Conservation (phyloP, 2,329 filamentous ascomycete species). For the Cladosporium sp. region DNA sequence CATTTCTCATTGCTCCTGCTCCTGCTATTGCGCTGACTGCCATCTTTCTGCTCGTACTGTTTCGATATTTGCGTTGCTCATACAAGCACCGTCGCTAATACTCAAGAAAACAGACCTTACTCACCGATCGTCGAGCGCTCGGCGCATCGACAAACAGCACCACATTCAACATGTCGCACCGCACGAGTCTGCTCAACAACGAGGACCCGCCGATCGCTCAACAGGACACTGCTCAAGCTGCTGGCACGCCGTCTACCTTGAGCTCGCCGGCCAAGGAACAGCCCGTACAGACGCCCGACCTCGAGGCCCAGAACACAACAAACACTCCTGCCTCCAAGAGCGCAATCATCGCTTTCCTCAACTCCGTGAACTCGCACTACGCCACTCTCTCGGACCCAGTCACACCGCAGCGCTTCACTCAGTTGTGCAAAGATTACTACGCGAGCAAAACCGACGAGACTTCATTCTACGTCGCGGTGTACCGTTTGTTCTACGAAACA, state of each 20-base stretch:
- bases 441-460: conserved; percentile 17
- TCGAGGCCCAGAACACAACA: neutral
- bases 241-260: neutral
- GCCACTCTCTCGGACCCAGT: neutral
- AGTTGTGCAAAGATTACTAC: conserved; percentile 23
- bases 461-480: conserved; percentile 27
- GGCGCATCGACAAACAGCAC: neutral
- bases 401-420: conserved; percentile 4
- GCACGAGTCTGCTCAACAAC: neutral
- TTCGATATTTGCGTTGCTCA: neutral
- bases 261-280: neutral
- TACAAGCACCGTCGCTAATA: neutral
- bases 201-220: neutral
- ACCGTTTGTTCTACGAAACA: conserved; percentile 24
- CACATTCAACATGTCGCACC: neutral
- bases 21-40: neutral
- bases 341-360: conserved; percentile 1
- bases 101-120: neutral
- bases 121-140: neutral
- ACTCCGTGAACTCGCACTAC: conserved; percentile 4
- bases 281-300: neutral
- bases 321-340: neutral
- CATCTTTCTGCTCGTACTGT: neutral
- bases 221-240: neutral
- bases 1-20: neutral